Evolutionary conservation across 805 yeast genomes (phyloP).

Genomic region (Wickerhamiella vanderwaltii): DNA sequence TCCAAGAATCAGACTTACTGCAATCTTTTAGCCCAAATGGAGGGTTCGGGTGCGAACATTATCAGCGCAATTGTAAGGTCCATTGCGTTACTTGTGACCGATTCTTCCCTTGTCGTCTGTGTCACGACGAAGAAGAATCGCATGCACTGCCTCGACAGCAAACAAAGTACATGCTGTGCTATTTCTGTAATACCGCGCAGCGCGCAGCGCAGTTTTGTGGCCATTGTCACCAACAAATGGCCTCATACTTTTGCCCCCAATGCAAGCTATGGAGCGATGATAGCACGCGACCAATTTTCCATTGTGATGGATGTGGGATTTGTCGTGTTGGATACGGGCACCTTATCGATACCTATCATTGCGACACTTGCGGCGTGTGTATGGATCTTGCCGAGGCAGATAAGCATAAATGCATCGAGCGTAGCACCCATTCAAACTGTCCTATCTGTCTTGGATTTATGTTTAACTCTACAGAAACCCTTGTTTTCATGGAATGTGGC

Average conservation of each 20-base stretch:
- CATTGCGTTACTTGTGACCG: conserved; percentile 63
- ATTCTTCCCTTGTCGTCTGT: conserved; percentile 75
- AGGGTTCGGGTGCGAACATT: conserved; percentile 68
- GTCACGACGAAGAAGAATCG: conserved; percentile 57
- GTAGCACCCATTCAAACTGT: conserved; percentile 82
- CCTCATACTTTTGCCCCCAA: conserved; percentile 61
- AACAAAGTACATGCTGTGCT: conserved; percentile 63
- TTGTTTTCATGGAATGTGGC: conserved; percentile 87
- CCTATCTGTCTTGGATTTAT: conserved; percentile 87
- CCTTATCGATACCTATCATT: conserved; percentile 83
- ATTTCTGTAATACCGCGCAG: conserved; percentile 69
- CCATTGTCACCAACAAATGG: conserved; percentile 53
- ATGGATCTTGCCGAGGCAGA: conserved; percentile 65
- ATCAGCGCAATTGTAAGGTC: conserved; percentile 68
- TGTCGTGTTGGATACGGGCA: conserved; percentile 83
- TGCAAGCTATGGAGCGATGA: conserved; percentile 77
- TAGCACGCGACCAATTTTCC: conserved; percentile 66
- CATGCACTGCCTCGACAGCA: conserved; percentile 50
- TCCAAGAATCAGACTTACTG: conserved; percentile 35
- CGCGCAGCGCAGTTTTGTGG: conserved; percentile 57
- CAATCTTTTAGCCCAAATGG: conserved; percentile 30
- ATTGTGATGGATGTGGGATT: conserved; percentile 86
- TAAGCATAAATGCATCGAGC: conserved; percentile 72
- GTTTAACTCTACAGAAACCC: conserved; percentile 70
- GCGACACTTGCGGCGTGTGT: conserved; percentile 82